Percentiles rank a stretch among this genome's conserved stretches.
These are phyloP conservation scores for Blakeslea trispora DNA, from an alignment of 371 early-diverging fungal species.

Conservation along the genomic window DNA sequence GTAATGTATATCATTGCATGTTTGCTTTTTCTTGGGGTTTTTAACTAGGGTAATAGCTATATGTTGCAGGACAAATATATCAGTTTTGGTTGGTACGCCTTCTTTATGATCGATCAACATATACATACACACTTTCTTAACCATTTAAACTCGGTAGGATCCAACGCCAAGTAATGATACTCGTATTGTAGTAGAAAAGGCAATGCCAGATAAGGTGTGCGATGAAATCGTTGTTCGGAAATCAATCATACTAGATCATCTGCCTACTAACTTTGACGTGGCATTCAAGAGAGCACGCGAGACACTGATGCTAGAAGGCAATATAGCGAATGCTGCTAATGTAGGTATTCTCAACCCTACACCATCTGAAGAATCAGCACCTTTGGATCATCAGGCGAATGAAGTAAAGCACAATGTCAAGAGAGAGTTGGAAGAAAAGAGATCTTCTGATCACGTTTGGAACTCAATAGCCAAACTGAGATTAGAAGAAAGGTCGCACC, in stretches of 20 bases:
- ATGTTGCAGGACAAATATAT: constrained; percentile 51
- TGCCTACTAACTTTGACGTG: constrained; percentile 52
- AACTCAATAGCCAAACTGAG: constrained; percentile 14
- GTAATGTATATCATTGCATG: constrained; percentile 21
- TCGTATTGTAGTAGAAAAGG: constrained; percentile 48
- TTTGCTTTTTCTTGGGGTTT: not conserved
- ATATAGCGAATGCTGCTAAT: too few relatives aligned
- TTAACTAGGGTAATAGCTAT: too few relatives aligned
- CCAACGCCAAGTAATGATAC: constrained; percentile 49
- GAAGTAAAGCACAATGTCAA: constrained; percentile 6
- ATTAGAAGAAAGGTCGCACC: not conserved
- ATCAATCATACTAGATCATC: constrained; percentile 50
- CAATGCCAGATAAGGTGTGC: constrained; percentile 37
- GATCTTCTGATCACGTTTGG: constrained; percentile 6
- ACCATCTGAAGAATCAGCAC: not conserved
- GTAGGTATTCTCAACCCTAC: constrained; percentile 17
- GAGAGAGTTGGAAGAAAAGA: not conserved
- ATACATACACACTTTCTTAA: too few relatives aligned
- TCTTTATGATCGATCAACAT: too few relatives aligned
- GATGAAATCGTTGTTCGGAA: constrained; percentile 44
- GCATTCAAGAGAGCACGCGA: constrained; percentile 47
- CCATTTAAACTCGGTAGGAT: constrained; percentile 31
- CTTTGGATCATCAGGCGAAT: constrained; percentile 5
- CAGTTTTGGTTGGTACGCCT: constrained; percentile 51
- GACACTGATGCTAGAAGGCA: constrained; percentile 38